Conservation (phyloP, 176 grass and related monocot species). For the Oryza punctata region DNA sequence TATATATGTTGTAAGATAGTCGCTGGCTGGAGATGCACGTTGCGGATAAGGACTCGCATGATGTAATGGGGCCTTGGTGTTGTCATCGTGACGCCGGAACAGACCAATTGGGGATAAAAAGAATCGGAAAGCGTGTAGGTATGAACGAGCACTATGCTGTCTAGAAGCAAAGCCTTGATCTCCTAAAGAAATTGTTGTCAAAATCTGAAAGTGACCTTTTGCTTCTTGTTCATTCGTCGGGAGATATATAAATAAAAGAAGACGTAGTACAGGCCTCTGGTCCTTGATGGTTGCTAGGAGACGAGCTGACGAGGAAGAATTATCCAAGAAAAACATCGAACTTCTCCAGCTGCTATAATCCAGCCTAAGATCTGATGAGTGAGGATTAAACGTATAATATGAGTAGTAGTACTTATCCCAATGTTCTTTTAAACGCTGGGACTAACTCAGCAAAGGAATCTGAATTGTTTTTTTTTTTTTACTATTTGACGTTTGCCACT, state of each 20-base stretch:
- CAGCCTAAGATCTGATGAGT: neutral
- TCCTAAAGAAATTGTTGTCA: neutral
- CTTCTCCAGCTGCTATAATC: neutral
- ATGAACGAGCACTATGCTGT: neutral
- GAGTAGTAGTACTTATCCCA: neutral
- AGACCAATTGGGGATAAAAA: neutral
- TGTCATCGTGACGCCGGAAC: slow-evolving; percentile 1
- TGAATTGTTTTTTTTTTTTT: neutral
- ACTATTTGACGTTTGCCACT: neutral
- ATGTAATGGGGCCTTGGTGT: neutral
- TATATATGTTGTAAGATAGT: neutral
- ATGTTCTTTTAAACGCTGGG: neutral
- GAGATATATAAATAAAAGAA: neutral
- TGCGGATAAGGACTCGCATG: slow-evolving; percentile 4
- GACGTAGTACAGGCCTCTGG: neutral
- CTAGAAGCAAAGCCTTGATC: slow-evolving; percentile 18
- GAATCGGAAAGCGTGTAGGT: neutral
- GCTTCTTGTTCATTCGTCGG: neutral
- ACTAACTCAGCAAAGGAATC: neutral
- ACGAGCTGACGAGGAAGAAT: neutral
- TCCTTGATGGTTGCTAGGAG: neutral
- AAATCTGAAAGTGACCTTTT: neutral
- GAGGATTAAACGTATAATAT: neutral
- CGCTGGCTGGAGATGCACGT: neutral
- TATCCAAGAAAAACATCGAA: neutral